Evolutionary conservation across 2,329 filamentous ascomycete species (phyloP).

Genomic region (Sphaerulina vaccinii): DNA sequence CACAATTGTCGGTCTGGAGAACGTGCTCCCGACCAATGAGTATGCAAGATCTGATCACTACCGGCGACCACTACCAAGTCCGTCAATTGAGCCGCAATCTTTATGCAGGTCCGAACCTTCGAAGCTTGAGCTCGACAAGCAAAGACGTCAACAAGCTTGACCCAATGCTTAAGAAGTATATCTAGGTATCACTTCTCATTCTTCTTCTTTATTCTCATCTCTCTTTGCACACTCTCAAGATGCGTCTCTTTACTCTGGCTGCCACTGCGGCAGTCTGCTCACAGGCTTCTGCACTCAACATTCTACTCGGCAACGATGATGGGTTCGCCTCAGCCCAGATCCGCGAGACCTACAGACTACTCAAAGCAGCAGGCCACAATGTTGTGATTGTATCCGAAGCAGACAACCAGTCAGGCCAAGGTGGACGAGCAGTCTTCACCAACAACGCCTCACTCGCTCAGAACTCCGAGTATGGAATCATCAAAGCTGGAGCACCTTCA

Average conservation of each 20-base stretch:
- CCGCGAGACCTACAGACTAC: constrained; percentile 41
- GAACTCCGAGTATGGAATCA: constrained; percentile 47
- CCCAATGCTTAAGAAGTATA: constrained; percentile 6
- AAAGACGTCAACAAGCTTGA: not conserved
- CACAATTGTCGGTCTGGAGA: no score
- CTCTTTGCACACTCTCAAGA: constrained; percentile 17
- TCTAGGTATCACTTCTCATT: not conserved
- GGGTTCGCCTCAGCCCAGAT: constrained; percentile 41
- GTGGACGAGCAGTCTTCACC: constrained; percentile 47
- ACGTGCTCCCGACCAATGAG: no score
- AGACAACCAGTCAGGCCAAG: constrained; percentile 48
- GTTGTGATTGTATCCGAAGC: constrained; percentile 45
- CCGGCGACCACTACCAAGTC: not conserved
- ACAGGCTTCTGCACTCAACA: constrained; percentile 30
- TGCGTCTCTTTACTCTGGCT: constrained; percentile 19
- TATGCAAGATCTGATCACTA: no score
- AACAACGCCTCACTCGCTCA: constrained; percentile 43
- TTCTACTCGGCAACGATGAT: constrained; percentile 42
- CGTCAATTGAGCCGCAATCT: not conserved
- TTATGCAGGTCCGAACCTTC: not conserved
- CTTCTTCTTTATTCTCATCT: not conserved
- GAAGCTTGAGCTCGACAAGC: not conserved
- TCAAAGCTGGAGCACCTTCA: constrained; percentile 49
- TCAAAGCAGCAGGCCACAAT: constrained; percentile 41
- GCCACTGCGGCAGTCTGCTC: constrained; percentile 19